Percentiles rank a stretch among this genome's conserved stretches.
These are phyloP conservation scores for Gaeumannomyces tritici DNA, from an alignment of 2,329 filamentous ascomycete genomes.

Conservation along the genomic window DNA sequence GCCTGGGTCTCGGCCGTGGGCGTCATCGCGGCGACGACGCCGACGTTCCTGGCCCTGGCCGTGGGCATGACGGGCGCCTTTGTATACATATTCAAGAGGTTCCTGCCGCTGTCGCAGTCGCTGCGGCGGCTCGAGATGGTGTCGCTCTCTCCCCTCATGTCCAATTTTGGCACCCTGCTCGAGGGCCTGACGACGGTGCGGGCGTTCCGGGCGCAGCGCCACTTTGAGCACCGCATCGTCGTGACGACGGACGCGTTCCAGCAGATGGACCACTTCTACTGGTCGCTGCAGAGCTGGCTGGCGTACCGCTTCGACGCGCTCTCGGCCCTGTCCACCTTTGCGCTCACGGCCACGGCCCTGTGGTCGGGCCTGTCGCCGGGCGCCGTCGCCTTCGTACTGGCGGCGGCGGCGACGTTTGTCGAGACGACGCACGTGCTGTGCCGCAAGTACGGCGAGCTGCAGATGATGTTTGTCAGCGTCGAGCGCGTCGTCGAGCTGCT, in stretches of 20 bases:
- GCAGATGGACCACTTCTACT: slow-evolving; percentile 94
- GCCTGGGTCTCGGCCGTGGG: slow-evolving; percentile 63
- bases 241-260: slow-evolving; percentile 80
- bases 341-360: slow-evolving; percentile 65
- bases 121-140: slow-evolving; percentile 82
- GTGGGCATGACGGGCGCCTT: slow-evolving; percentile 58
- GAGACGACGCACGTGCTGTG: slow-evolving; percentile 64
- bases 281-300: slow-evolving; percentile 79
- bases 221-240: slow-evolving; percentile 75
- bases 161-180: slow-evolving; percentile 82
- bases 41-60: slow-evolving; percentile 65
- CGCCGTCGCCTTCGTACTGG: slow-evolving; percentile 73
- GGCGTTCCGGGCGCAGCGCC: slow-evolving; percentile 67
- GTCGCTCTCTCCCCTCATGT: slow-evolving; percentile 78
- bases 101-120: slow-evolving; percentile 75
- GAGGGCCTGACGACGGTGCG: slow-evolving; percentile 81
- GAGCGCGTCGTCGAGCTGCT: slow-evolving; percentile 78
- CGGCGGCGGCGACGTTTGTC: slow-evolving; percentile 61
- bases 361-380: slow-evolving; percentile 68
- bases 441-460: slow-evolving; percentile 70
- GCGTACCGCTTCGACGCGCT: slow-evolving; percentile 67
- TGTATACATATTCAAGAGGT: slow-evolving; percentile 63
- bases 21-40: slow-evolving; percentile 73
- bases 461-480: slow-evolving; percentile 87
- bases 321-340: slow-evolving; percentile 64